phyloP scores from a whole-genome alignment of 2,329 filamentous ascomycete genomes.

The Parascedosporium putredinis region DNA sequence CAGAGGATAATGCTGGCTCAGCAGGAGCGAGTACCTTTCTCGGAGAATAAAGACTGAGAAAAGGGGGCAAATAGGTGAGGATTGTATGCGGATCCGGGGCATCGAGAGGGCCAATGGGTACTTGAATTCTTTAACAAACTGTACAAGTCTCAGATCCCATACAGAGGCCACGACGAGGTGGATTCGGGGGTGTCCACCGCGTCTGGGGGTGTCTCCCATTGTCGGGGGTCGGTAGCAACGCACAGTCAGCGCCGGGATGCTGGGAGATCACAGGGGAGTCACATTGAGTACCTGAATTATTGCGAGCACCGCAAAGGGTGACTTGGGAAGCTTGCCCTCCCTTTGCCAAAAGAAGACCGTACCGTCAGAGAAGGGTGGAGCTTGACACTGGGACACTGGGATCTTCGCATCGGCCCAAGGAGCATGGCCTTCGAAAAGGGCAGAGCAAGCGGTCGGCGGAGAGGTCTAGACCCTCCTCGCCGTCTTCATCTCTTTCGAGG shows the following conservation, averaged over 20 bases:
- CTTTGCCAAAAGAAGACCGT: background rate
- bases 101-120: background rate
- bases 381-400: conserved; percentile 1
- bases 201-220: background rate
- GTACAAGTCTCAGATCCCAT: conserved; percentile 1
- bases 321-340: background rate
- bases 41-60: conserved; percentile 10
- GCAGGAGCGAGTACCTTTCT: background rate
- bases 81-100: conserved; percentile 7
- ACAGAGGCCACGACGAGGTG: background rate
- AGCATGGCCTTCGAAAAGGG: background rate
- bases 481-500: background rate
- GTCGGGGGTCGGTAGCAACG: background rate
- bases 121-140: background rate
- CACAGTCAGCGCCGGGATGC: background rate
- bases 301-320: background rate
- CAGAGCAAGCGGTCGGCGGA: background rate
- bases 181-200: background rate
- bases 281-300: background rate
- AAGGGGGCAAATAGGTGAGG: conserved; percentile 10
- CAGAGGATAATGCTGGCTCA: background rate
- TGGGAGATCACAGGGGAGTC: background rate
- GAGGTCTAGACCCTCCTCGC: background rate
- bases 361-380: background rate
- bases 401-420: background rate